Base-by-base conservation (phyloP, 495 filamentous ascomycete species). In the Podospora fimiseda region DNA sequence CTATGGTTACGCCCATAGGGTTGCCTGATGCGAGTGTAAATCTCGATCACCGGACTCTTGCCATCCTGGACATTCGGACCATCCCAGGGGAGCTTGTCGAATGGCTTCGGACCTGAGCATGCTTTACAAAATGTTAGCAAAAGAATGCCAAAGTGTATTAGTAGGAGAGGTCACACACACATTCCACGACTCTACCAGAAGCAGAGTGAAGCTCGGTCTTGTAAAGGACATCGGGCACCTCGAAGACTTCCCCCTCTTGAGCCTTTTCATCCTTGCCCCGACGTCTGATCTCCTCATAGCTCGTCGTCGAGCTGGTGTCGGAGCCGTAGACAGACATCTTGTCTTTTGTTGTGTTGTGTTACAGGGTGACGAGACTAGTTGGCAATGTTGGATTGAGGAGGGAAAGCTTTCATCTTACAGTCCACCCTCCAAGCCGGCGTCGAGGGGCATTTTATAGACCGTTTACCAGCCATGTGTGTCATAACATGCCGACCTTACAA, bases 21-120 rank as follows among this genome's bases (percentile, higher is more conserved):
- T 4, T 6, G 39, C 4, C 60, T 57, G 42, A 70, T 57, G n/a
- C 57, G 46, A 2, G 64, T 69, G 19, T 59, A 41, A 41, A 71
- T 70, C 51, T 69, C 69, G 42, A 71, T 58, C n/a, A 71, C 60
- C 11, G 66, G 59, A 9, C 60, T 59, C 52, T 64, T 61, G 42
- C 44, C 50, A 36, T 43, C 52, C 4, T 22, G 2, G 23, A 27
- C 44, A 7, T 22, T 7, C 3, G 11, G 18, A 21, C 16, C 6
- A 19, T 23, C 16, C 9, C 9, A 23, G 9, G 6, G 16, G 3
- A 23, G 16, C 3, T 7, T 45, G 5, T 20, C 42, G 23, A 72
- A 46, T 14, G 67, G 67, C 33, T 61, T 59, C 9, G 57, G 22
- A 52, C 66, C 63, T 27, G 61, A 58, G 49, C 58, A 58, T 19